Base-by-base conservation (phyloP, 2,329 filamentous ascomycete genomes). In the Colletotrichum coccodes region DNA sequence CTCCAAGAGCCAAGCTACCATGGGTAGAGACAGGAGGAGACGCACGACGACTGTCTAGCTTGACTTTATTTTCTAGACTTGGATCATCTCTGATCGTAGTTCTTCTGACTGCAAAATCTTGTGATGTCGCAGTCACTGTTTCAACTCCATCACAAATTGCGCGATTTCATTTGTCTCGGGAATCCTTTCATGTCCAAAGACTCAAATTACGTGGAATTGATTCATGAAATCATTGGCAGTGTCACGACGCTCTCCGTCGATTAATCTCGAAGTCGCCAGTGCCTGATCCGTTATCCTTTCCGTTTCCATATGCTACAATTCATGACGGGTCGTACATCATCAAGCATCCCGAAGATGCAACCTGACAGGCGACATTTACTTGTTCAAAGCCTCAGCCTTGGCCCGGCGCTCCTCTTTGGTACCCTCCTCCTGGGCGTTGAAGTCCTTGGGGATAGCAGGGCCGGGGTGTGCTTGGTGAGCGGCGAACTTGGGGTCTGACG, bases 361-460 rank as follows among this genome's bases (percentile, higher is more conserved):
- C 47, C 18, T 30, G 26, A 30, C 28, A 9, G 44, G 28, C 44
- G 30, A 49, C 9, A 16, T 68, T 64, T 79, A 81, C 76, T 91
- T 89, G 83, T 93, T 93, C 78, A 94, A 74, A 75, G 88, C 88
- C 77, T 89, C 82, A 70, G 89, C 90, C 78, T 88, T 90, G 14
- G 86, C 89, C 75, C 86, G 82, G 61, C 91, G 87, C 75, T 94
- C 91, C 77, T 92, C 91, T 80, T 91, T 92, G 67, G 86, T 89
- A 18, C 88, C 89, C 80, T 91, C 88, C 77, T 86, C 77, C 58
- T 86, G 76, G 38, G 79, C 79, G 18, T 84, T 84, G 80, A 89
- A 85, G 69, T 85, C 82, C 71, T 88, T 79, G 21, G 86, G 82
- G 30, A 89, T 73, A 32, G 81, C 89, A 18, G 89, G 89, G 38